Percentiles rank a stretch among this genome's conserved stretches.
phyloP scores from a whole-genome alignment of 148 eudicot species.

The Cornus kousa region DNA sequence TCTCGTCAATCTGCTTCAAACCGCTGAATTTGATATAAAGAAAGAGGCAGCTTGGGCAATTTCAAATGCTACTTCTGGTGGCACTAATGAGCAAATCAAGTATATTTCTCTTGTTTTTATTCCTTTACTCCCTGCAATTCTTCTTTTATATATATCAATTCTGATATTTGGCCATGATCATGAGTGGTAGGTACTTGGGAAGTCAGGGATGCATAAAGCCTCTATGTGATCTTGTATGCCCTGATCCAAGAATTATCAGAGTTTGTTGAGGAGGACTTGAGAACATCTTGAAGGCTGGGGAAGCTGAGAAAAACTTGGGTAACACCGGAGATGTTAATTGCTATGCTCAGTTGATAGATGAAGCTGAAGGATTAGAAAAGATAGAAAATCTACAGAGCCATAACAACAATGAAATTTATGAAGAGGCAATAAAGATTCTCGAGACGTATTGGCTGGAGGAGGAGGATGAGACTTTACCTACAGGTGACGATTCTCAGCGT shows the following conservation, averaged over 20 bases:
- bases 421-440: slow-evolving; percentile 22
- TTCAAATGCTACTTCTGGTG: slow-evolving; percentile 84
- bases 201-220: slow-evolving; percentile 74
- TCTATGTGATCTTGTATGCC: slow-evolving; percentile 76
- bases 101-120: slow-evolving; percentile 19
- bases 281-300: slow-evolving; percentile 77
- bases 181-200: slow-evolving; percentile 49
- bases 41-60: slow-evolving; percentile 90
- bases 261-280: slow-evolving; percentile 77
- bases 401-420: slow-evolving; percentile 66
- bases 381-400: slow-evolving; percentile 70
- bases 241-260: slow-evolving; percentile 79
- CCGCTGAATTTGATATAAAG: slow-evolving; percentile 83
- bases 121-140: neutral
- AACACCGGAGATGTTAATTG: slow-evolving; percentile 50
- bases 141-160: neutral
- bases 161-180: neutral
- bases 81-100: slow-evolving; percentile 72
- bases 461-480: slow-evolving; percentile 40
- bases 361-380: slow-evolving; percentile 74
- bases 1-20: slow-evolving; percentile 68
- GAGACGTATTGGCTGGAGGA: slow-evolving; percentile 72
- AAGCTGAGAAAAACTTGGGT: slow-evolving; percentile 52
- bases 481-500: slow-evolving; percentile 35
- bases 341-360: slow-evolving; percentile 65